A percentile compares a stretch with the other conserved stretches of the same genome.
Conservation (phyloP, 2,329 filamentous ascomycete species). For the Phialophora chinensis region DNA sequence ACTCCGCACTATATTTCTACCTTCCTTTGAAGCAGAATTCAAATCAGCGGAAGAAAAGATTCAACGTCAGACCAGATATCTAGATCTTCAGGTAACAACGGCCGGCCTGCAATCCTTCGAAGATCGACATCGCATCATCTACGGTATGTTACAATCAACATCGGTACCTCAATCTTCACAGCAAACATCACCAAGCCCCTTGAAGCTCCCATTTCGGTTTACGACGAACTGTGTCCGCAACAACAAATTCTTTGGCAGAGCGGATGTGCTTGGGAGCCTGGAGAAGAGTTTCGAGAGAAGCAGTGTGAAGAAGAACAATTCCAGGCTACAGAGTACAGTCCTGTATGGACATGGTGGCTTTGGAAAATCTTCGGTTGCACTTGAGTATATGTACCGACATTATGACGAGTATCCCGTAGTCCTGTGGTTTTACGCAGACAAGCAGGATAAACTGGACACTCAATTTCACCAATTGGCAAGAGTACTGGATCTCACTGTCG, state of each 20-base stretch:
- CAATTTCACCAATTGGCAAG: conserved; percentile 5
- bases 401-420: conserved; percentile 3
- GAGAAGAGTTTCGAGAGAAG: conserved; percentile 5
- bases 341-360: conserved; percentile 2
- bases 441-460: conserved; percentile 2
- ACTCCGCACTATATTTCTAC: conserved; percentile 2
- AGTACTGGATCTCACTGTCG: conserved; percentile 1
- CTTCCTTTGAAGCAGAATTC: conserved; percentile 3
- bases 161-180: conserved; percentile 5
- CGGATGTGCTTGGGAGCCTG: not conserved
- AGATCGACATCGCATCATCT: conserved; percentile 5
- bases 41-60: conserved; percentile 4
- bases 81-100: conserved; percentile 3
- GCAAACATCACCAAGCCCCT: not conserved
- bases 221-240: conserved; percentile 4
- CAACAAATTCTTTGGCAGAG: conserved; percentile 5
- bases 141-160: conserved; percentile 2
- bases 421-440: conserved; percentile 2
- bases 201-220: conserved; percentile 3
- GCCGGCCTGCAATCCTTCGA: conserved; percentile 1
- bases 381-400: conserved; percentile 5
- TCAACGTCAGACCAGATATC: conserved; percentile 5
- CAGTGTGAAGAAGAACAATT: conserved; percentile 5
- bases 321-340: conserved; percentile 2
- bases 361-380: conserved; percentile 3